Percentiles rank a stretch among this genome's conserved stretches.
Evolutionary conservation across 2,329 filamentous ascomycete species (phyloP).

Genomic region (Geosmithia morbida): DNA sequence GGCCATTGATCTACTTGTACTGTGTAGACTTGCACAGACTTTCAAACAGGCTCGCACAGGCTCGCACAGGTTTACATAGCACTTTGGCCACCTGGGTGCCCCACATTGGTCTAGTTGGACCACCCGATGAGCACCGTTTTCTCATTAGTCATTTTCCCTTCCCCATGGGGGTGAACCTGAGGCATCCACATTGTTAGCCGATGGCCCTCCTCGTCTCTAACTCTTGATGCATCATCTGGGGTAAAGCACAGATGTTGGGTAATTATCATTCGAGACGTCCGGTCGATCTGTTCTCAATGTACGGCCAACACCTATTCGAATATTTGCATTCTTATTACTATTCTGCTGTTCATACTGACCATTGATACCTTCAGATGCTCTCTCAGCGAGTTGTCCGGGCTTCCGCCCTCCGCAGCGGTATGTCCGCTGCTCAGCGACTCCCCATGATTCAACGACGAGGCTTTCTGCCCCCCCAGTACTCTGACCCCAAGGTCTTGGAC

Average conservation of each 20-base stretch:
- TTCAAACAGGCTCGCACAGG: too few relatives aligned
- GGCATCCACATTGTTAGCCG: conserved; percentile 1
- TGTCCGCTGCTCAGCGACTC: conserved; percentile 31
- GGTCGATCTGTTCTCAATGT: conserved; percentile 19
- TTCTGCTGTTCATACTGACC: background rate
- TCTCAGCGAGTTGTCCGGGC: conserved; percentile 41
- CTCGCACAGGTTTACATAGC: background rate
- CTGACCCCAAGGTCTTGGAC: conserved; percentile 30
- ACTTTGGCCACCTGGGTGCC: background rate
- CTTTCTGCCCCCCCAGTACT: conserved; percentile 36
- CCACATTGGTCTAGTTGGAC: background rate
- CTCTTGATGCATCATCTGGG: background rate
- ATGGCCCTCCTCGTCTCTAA: background rate
- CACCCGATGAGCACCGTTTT: background rate
- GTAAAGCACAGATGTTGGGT: conserved; percentile 7
- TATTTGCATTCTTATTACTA: conserved; percentile 3
- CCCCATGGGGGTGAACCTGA: conserved; percentile 1
- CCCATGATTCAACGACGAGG: conserved; percentile 41
- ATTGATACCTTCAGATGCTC: conserved; percentile 35
- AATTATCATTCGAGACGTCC: conserved; percentile 17
- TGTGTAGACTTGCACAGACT: too few relatives aligned
- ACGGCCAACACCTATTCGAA: conserved; percentile 1
- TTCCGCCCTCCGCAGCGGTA: conserved; percentile 25
- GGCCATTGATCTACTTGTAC: too few relatives aligned
- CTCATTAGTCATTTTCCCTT: background rate